A percentile compares a stretch with the other conserved stretches of the same genome.
phyloP scores from a whole-genome alignment of 1,284 basidiomycete species.

The Testicularia cyperi region DNA sequence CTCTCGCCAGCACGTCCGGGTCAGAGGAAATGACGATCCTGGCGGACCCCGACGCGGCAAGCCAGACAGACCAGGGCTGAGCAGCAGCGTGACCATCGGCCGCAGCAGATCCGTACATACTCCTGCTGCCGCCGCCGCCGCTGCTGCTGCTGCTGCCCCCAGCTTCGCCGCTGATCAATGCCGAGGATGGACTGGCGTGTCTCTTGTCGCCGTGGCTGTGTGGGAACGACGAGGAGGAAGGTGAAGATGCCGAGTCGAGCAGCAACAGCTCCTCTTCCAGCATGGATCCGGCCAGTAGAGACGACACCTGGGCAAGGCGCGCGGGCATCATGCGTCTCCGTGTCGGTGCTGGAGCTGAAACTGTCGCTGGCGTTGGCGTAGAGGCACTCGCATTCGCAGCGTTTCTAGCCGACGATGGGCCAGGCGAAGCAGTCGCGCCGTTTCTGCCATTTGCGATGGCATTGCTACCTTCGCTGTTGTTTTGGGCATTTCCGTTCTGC shows the following conservation, averaged over 20 bases:
- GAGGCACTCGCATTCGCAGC: no score
- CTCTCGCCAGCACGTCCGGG: conserved; percentile 1
- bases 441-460: no score
- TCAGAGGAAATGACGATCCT: conserved; percentile 25
- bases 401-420: no score
- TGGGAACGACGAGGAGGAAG: conserved; percentile 5
- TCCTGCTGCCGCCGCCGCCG: neutral
- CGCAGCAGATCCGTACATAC: conserved; percentile 1
- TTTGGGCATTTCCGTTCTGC: no score
- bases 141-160: no score
- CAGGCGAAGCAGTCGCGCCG: no score
- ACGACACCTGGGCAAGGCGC: conserved; percentile 35
- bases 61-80: no score
- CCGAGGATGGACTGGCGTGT: no score
- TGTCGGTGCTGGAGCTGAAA: neutral
- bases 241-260: conserved; percentile 15
- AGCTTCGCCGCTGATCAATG: neutral
- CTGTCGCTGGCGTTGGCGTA: no score
- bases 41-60: conserved; percentile 4
- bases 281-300: conserved; percentile 37
- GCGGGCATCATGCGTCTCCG: conserved; percentile 35
- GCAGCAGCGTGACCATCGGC: no score
- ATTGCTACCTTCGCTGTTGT: no score
- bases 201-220: no score
- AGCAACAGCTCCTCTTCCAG: conserved; percentile 42